A percentile compares a stretch with the other conserved stretches of the same genome.
Evolutionary conservation across 495 filamentous ascomycete species (phyloP).

Genomic region (Aspergillus incahuasiensis): DNA sequence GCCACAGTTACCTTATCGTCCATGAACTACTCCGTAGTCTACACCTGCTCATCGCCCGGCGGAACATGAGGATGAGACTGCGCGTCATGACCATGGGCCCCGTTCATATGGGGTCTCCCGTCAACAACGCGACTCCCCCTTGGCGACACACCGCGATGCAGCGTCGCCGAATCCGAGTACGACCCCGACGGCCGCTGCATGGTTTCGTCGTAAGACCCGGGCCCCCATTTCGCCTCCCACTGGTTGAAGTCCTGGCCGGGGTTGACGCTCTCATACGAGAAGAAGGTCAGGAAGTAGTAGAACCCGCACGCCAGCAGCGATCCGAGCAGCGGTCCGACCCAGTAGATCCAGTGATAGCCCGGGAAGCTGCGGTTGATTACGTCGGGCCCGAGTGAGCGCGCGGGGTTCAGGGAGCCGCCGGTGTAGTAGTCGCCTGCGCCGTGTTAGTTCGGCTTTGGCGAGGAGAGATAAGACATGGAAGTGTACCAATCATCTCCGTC

Average conservation of each 20-base stretch:
- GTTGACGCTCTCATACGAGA: conserved; percentile 76
- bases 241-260: conserved; percentile 62
- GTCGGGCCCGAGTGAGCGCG: conserved; percentile 66
- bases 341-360: conserved; percentile 51
- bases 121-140: background rate
- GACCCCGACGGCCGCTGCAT: conserved; percentile 15
- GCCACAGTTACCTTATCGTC: too few species aligned
- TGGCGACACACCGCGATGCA: conserved; percentile 2
- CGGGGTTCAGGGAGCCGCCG: conserved; percentile 69
- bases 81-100: background rate
- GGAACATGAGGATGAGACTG: background rate
- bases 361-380: conserved; percentile 62
- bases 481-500: conserved; percentile 57
- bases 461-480: background rate
- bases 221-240: conserved; percentile 28
- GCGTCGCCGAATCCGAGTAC: conserved; percentile 16
- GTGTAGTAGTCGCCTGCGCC: conserved; percentile 61
- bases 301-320: conserved; percentile 62
- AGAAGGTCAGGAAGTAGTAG: conserved; percentile 59
- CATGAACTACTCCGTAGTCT: too few species aligned
- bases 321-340: conserved; percentile 64
- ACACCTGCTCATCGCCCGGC: background rate
- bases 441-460: background rate
- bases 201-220: conserved; percentile 12
- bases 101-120: background rate